Evolutionary conservation across 2,329 filamentous ascomycete genomes (phyloP).

Genomic region (Diatrype stigma): DNA sequence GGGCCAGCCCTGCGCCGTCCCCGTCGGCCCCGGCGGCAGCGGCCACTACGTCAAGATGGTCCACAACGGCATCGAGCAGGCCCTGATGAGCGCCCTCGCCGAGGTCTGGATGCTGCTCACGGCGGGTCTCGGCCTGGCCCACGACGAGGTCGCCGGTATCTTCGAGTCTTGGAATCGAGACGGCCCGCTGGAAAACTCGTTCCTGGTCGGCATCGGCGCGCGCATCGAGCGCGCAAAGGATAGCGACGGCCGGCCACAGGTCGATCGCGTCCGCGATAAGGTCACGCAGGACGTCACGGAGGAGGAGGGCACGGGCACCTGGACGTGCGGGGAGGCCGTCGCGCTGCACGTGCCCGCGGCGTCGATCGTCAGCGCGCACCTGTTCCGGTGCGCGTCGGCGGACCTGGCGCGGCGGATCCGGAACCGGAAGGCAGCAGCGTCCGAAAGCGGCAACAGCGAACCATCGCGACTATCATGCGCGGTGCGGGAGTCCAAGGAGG

Average conservation of each 20-base stretch:
- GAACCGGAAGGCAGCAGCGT: constrained; percentile 42
- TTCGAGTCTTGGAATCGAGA: constrained; percentile 57
- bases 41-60: constrained; percentile 76
- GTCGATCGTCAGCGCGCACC: constrained; percentile 60
- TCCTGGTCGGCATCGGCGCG: constrained; percentile 58
- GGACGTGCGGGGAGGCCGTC: constrained; percentile 60
- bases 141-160: constrained; percentile 57
- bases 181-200: constrained; percentile 55
- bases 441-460: constrained; percentile 27
- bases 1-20: constrained; percentile 56
- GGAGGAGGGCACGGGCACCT: constrained; percentile 63
- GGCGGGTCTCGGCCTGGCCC: constrained; percentile 51
- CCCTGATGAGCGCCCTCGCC: constrained; percentile 61
- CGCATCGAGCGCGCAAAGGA: constrained; percentile 53
- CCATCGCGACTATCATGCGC: constrained; percentile 17
- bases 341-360: constrained; percentile 59
- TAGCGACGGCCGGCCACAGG: constrained; percentile 9
- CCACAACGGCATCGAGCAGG: constrained; percentile 71
- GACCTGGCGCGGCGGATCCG: constrained; percentile 52
- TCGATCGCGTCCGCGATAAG: constrained; percentile 63
- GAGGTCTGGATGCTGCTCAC: constrained; percentile 64
- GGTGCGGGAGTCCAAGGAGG: constrained; percentile 27
- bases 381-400: constrained; percentile 59
- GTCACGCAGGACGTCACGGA: constrained; percentile 66
- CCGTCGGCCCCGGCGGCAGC: constrained; percentile 57